Conservation (phyloP, 176 grass and related monocot species). For the Musa schizocarpa region DNA sequence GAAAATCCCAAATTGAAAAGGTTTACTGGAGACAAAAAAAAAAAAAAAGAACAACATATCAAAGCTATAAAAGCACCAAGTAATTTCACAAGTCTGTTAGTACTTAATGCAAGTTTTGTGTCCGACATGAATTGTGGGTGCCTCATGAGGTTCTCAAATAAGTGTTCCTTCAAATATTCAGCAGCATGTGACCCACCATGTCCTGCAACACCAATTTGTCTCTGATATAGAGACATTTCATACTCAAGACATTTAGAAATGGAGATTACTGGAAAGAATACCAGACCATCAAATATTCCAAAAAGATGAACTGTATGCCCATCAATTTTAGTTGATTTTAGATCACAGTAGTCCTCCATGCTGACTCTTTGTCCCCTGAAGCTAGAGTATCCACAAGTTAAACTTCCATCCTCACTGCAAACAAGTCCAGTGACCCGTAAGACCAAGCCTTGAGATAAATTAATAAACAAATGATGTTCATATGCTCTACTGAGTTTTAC, state of each 20-base stretch:
- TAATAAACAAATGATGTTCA: background rate
- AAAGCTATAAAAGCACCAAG: background rate
- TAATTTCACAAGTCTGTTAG: slow-evolving; percentile 16
- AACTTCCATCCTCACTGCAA: slow-evolving; percentile 62
- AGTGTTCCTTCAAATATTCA: slow-evolving; percentile 67
- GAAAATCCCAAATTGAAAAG: background rate
- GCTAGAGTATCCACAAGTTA: slow-evolving; percentile 74
- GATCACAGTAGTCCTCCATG: slow-evolving; percentile 77
- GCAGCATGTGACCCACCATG: slow-evolving; percentile 77
- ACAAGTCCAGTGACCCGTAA: slow-evolving; percentile 18
- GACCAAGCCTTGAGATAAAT: slow-evolving; percentile 16
- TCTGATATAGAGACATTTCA: slow-evolving; percentile 21
- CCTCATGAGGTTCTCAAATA: slow-evolving; percentile 70
- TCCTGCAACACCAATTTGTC: slow-evolving; percentile 29
- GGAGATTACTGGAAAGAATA: slow-evolving; percentile 4
- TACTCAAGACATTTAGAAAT: slow-evolving; percentile 10
- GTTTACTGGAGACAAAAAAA: too few relatives aligned
- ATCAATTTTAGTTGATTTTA: slow-evolving; percentile 47
- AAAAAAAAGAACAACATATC: too few relatives aligned
- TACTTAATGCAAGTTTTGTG: slow-evolving; percentile 82
- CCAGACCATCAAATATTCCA: slow-evolving; percentile 79
- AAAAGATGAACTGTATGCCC: slow-evolving; percentile 55
- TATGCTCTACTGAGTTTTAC: background rate
- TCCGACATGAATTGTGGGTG: slow-evolving; percentile 64
- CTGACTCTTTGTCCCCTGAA: slow-evolving; percentile 66